Evolutionary conservation across 2,329 filamentous ascomycete species (phyloP), one percentile per base, ranked within the genome.

Genomic region (Fusarium compactum): DNA sequence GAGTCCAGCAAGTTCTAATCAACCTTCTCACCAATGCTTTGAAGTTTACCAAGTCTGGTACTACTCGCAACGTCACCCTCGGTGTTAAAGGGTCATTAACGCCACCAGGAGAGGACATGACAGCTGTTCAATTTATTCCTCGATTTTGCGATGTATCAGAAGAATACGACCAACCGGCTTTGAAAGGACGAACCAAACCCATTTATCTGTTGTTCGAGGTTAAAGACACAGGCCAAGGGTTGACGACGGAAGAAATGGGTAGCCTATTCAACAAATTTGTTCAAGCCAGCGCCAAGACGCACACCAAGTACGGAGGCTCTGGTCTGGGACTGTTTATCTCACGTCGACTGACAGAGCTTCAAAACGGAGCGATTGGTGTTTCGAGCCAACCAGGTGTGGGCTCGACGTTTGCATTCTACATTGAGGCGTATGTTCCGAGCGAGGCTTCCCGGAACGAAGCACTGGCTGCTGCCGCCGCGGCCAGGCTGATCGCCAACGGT

Each of bases 1-100:
- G 92, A 25, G 89, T 95, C 52, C 86, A 92, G 54, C 92, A 95
- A 78, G 91, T 95, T 1, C 83, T 95, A 6, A 94, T 95, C 77
- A 95, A 95, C 73, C 84, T 95, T 2, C 87, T 92, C 11, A 93
- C 92, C 10, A 95, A 95, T 74, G 91, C 92, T 0, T 90, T 95
- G 78, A 95, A 95, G 74, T 95, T 95, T 76, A 95, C 93, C 2
- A 89, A 89, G 38, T 85, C 85, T 0, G 87, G 90, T 20, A 83
- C 84, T 18, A 86, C 83, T 15, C 86, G 89, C 10, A 87, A 87
- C 44, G 85, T 89, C 34, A 80, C 80, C 2, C 81, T 88, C 4
- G 80, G 78, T 32, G 78, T 89, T 48, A 84, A 84, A 47, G 85
- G 82, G 11, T 84, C 80, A 24, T 78, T 72, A 32, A 73, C 75